These are phyloP conservation scores for Scheffersomyces stambukii DNA, from an alignment of 1,139 yeast species.

Conservation along the genomic window DNA sequence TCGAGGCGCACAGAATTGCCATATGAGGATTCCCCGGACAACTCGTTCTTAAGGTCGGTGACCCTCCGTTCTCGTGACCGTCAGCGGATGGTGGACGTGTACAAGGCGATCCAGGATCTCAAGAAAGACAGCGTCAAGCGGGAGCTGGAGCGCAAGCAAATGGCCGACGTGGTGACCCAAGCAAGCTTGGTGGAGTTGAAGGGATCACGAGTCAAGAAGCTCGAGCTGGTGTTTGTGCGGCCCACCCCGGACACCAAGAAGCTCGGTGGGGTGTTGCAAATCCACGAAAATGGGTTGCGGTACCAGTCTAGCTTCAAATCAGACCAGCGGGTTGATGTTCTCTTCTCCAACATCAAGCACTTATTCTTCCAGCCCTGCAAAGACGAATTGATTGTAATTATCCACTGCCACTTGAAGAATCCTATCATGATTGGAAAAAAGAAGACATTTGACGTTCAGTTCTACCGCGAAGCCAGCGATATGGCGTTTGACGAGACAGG, in stretches of 20 bases:
- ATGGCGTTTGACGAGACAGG: slow-evolving; percentile 98
- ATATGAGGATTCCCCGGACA: slow-evolving; percentile 83
- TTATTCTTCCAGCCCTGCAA: slow-evolving; percentile 94
- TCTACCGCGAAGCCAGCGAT: slow-evolving; percentile 95
- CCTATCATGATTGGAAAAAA: slow-evolving; percentile 96
- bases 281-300: slow-evolving; percentile 94
- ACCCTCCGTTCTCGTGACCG: slow-evolving; percentile 88
- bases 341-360: slow-evolving; percentile 89
- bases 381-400: slow-evolving; percentile 87
- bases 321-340: slow-evolving; percentile 83
- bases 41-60: slow-evolving; percentile 80
- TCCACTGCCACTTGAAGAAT: slow-evolving; percentile 87
- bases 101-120: slow-evolving; percentile 85
- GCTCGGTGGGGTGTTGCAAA: slow-evolving; percentile 84
- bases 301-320: slow-evolving; percentile 79
- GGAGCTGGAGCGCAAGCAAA: slow-evolving; percentile 84
- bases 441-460: slow-evolving; percentile 93
- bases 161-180: slow-evolving; percentile 94
- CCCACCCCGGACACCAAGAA: slow-evolving; percentile 97
- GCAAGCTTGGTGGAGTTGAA: slow-evolving; percentile 80
- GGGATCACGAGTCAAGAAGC: slow-evolving; percentile 73
- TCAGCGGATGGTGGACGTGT: slow-evolving; percentile 87
- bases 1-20: slow-evolving; percentile 78
- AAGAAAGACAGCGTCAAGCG: slow-evolving; percentile 89
- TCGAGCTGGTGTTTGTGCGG: slow-evolving; percentile 86